Evolutionary conservation across 2,329 filamentous ascomycete species (phyloP), one percentile per base, ranked within the genome.

Genomic region (Pseudogymnoascus verrucosus): DNA sequence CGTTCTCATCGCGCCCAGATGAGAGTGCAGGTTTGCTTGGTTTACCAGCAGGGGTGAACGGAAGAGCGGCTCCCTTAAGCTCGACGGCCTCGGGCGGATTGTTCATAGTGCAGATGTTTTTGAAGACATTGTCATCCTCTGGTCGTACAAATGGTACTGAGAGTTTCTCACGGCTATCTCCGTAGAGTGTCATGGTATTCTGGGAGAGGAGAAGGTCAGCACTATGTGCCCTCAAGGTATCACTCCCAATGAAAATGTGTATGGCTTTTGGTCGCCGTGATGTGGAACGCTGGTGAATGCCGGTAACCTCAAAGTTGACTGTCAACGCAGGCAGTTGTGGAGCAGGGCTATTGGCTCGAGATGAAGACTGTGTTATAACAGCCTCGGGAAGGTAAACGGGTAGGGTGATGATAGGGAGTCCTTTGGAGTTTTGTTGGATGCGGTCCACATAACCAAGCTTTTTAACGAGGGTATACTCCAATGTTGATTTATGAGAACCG

Each of bases 141-240:
- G 95, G 95, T 28, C 95, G 86, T 42, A 96, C 92, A 68, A 99
- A 89, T 1, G 95, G 95, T 36, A 99, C 88, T 14, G 90, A 92
- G 11, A 98, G 80, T 71, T 93, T 95, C 73, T 90, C 91, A 54
- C 89, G 84, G 64, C 96, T 91, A 71, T 91, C 89, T 69, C 96
- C 91, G 69, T 92, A 93, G 28, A 98, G 80, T 0, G 89, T 89
- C 79, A 99, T 85, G 67, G 89, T 89, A 71, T 96, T 96, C 68
- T 93, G 90, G 0, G 95, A 98, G 70, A 99, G 91, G 21, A 98
- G 78, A 10, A 99, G 83, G 73, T 98, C 95, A 23, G 91, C 93
- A 68, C 90, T 96, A 72, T 96, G 91, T 8, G 89, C 82, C 66
- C 93, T 85, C 64, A 99, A 80, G 12, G 91, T 84, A 75, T 98